Evolutionary conservation across 371 early-diverging fungal genomes (phyloP).

Genomic region (Zychaea mexicana): DNA sequence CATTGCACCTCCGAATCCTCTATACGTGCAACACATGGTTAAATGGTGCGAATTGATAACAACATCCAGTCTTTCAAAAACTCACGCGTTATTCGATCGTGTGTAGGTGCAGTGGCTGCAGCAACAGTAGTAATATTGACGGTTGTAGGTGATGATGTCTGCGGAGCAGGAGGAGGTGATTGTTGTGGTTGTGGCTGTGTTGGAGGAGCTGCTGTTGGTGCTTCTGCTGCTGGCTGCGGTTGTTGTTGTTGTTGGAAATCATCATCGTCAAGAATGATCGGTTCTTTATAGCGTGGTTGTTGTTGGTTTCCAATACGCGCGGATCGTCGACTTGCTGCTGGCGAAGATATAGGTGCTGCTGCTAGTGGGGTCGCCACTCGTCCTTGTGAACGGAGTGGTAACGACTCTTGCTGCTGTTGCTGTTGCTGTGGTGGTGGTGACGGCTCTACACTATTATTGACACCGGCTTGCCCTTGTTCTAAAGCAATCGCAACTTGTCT

Average conservation of each 20-base stretch:
- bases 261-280: neutral
- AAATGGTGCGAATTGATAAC: no score
- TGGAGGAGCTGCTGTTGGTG: neutral
- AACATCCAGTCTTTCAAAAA: neutral
- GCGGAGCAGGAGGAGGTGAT: constrained; percentile 1
- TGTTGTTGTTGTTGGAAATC: neutral
- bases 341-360: neutral
- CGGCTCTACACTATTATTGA: no score
- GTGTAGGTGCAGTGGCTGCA: neutral
- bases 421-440: neutral
- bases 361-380: neutral
- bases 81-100: neutral
- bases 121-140: neutral
- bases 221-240: neutral
- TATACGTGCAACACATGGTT: no score
- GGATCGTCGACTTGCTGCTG: neutral
- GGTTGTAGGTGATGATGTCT: neutral
- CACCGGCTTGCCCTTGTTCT: neutral
- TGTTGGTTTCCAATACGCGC: constrained; percentile 1
- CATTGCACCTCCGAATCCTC: constrained; percentile 28
- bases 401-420: neutral
- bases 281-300: neutral
- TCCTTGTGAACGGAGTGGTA: no score
- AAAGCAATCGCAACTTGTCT: neutral
- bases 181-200: neutral